Percentiles rank a stretch among this genome's conserved stretches.
phyloP scores from a whole-genome alignment of 352 stramenopile species.

The Pythium chondricola region DNA sequence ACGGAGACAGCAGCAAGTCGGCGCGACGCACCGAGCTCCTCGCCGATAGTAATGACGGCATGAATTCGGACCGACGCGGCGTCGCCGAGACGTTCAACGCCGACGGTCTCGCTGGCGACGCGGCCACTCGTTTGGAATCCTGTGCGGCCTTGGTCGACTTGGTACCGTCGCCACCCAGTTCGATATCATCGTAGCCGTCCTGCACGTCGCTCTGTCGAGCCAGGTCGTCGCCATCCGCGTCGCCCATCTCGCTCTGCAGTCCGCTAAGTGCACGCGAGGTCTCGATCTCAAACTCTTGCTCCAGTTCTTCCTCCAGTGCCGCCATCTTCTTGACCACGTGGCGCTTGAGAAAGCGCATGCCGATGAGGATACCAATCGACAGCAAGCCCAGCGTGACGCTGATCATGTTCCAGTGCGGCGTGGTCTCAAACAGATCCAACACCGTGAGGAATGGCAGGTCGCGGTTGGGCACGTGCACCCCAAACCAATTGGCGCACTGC shows the following conservation, averaged over 20 bases:
- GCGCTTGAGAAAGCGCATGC: constrained; percentile 39
- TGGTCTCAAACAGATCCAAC: constrained; percentile 43
- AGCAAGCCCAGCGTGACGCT: constrained; percentile 57
- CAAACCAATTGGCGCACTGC: constrained; percentile 84
- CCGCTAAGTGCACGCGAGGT: constrained; percentile 26
- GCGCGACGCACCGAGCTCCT: constrained; percentile 19
- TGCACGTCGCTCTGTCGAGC: constrained; percentile 9
- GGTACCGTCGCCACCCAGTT: constrained; percentile 14
- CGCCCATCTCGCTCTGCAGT: constrained; percentile 17
- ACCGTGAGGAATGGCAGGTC: constrained; percentile 61
- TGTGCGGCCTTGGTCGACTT: not conserved
- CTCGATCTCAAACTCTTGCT: constrained; percentile 44
- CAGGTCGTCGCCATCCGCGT: constrained; percentile 16
- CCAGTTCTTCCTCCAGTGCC: constrained; percentile 24
- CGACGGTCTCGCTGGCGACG: constrained; percentile 4
- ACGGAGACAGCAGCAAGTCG: constrained; percentile 47
- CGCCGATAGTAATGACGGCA: constrained; percentile 15
- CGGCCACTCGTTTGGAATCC: constrained; percentile 8
- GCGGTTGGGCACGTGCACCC: constrained; percentile 46
- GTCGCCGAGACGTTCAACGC: constrained; percentile 2
- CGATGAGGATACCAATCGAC: constrained; percentile 48
- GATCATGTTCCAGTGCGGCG: constrained; percentile 60
- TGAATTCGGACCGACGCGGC: constrained; percentile 5
- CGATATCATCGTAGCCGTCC: constrained; percentile 18
- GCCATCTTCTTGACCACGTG: constrained; percentile 36